Evolutionary conservation across 1,139 yeast species (phyloP).

Genomic region (Scheffersomyces insectosa): DNA sequence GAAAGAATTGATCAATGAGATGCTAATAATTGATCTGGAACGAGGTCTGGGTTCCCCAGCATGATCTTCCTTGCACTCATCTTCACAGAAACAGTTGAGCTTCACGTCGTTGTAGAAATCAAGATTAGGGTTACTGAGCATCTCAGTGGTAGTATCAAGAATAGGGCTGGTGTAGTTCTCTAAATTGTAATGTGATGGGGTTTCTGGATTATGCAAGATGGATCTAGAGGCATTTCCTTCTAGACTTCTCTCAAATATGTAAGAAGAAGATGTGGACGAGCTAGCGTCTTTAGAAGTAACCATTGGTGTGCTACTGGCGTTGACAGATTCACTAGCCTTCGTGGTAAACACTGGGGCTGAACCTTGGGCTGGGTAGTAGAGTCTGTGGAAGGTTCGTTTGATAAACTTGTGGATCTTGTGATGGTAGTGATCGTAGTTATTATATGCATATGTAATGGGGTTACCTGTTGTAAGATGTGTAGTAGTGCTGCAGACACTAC

Average conservation of each 20-base stretch:
- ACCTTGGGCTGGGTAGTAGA: slow-evolving; percentile 3
- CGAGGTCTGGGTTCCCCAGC: slow-evolving; percentile 11
- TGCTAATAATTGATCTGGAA: slow-evolving; percentile 27
- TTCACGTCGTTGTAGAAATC: slow-evolving; percentile 24
- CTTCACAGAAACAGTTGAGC: slow-evolving; percentile 28
- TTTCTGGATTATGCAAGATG: slow-evolving; percentile 15
- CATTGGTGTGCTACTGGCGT: neutral
- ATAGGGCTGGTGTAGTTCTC: slow-evolving; percentile 35
- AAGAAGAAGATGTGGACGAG: slow-evolving; percentile 2
- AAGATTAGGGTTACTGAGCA: slow-evolving; percentile 28
- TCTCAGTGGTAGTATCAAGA: slow-evolving; percentile 33
- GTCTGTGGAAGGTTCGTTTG: slow-evolving; percentile 13
- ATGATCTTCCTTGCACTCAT: slow-evolving; percentile 7
- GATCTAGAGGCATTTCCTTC: slow-evolving; percentile 12
- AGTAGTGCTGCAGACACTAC: too few relatives aligned
- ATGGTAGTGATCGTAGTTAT: slow-evolving; percentile 1
- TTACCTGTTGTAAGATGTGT: neutral
- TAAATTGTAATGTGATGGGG: slow-evolving; percentile 27
- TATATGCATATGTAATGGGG: neutral
- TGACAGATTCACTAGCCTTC: neutral
- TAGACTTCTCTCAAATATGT: slow-evolving; percentile 18
- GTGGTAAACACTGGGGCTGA: slow-evolving; percentile 3
- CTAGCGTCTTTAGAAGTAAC: neutral
- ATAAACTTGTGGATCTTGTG: slow-evolving; percentile 14
- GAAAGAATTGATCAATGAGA: slow-evolving; percentile 23